These are phyloP conservation scores for Diospyros lotus DNA, from an alignment of 148 eudicot species.

Conservation along the genomic window DNA sequence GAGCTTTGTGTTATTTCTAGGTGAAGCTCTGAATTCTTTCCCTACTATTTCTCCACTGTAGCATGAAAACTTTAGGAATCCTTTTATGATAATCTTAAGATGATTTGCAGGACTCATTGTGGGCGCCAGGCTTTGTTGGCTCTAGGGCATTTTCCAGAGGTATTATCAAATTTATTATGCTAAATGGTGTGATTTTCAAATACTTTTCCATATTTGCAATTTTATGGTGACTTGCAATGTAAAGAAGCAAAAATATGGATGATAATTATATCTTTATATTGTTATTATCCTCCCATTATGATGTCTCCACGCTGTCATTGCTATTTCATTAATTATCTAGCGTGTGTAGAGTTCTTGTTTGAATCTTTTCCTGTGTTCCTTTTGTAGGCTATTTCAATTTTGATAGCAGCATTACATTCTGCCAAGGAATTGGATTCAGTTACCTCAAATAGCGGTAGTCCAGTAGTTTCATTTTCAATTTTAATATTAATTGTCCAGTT, in stretches of 20 bases:
- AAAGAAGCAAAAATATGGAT: not conserved
- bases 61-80: not conserved
- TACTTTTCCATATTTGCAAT: not conserved
- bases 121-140: conserved; percentile 93
- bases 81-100: conserved; percentile 8
- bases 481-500: conserved; percentile 5
- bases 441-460: conserved; percentile 55
- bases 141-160: conserved; percentile 90
- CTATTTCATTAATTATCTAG: not conserved
- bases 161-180: conserved; percentile 17
- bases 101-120: conserved; percentile 70
- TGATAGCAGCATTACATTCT: conserved; percentile 82
- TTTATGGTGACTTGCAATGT: not conserved
- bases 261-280: not conserved
- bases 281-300: not conserved
- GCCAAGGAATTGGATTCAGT: conserved; percentile 70
- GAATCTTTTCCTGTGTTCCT: not conserved
- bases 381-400: conserved; percentile 65
- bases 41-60: not conserved
- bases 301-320: not conserved
- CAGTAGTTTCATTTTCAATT: conserved; percentile 1
- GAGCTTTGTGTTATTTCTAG: conserved; percentile 92
- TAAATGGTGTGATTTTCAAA: not conserved
- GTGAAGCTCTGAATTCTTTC: conserved; percentile 33
- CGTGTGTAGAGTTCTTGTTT: no score